A percentile compares a stretch with the other conserved stretches of the same genome.
Evolutionary conservation across 176 grass and related monocot species (phyloP).

Genomic region (Triticum urartu): DNA sequence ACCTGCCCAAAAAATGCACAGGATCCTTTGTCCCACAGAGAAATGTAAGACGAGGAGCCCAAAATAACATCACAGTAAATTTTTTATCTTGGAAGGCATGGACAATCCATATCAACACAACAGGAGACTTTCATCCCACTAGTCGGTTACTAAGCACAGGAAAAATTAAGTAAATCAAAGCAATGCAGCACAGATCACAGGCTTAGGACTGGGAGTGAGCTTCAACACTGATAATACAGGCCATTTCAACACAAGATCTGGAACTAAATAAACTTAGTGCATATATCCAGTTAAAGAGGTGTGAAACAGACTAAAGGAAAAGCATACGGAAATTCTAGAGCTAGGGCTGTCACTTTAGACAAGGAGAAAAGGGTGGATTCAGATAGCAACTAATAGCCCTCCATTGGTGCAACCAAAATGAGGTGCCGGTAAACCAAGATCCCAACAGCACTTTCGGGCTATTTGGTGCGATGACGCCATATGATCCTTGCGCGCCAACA

Average conservation of each 20-base stretch:
- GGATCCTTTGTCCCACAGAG: not conserved
- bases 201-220: not conserved
- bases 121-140: not conserved
- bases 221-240: slow-evolving; percentile 1
- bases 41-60: not conserved
- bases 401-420: not conserved
- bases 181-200: not conserved
- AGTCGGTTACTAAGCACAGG: not conserved
- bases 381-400: not conserved
- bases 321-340: not conserved
- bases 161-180: not conserved
- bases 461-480: slow-evolving; percentile 7
- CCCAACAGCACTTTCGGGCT: slow-evolving; percentile 11
- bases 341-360: not conserved
- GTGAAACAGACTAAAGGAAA: not conserved
- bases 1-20: not conserved
- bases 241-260: slow-evolving; percentile 4
- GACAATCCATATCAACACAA: not conserved
- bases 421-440: not conserved
- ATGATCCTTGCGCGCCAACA: slow-evolving; percentile 23
- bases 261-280: not conserved
- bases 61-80: not conserved
- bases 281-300: not conserved
- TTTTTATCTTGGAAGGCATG: not conserved
- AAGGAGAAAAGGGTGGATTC: not conserved